Evolutionary conservation across 2,329 filamentous ascomycete species (phyloP).

Genomic region (Aspergillus fijiensis): DNA sequence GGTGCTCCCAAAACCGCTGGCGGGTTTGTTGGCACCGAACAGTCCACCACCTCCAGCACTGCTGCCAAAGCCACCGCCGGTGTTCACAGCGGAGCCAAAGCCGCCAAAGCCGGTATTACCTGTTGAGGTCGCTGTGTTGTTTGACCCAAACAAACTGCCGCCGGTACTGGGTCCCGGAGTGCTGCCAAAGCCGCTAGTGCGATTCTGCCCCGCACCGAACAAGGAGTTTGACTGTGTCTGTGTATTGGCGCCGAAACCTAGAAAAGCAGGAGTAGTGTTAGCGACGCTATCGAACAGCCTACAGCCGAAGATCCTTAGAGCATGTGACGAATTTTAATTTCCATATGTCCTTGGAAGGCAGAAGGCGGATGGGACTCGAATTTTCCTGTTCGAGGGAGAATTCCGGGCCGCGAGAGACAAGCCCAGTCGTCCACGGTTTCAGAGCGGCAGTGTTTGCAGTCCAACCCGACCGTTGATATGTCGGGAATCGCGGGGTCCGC

Average conservation of each 20-base stretch:
- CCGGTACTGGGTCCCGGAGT: constrained; percentile 29
- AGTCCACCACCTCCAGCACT: constrained; percentile 32
- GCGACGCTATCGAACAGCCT: background rate
- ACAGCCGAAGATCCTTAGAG: background rate
- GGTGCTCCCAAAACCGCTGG: constrained; percentile 20
- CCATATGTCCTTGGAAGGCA: background rate
- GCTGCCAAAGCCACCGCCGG: constrained; percentile 31
- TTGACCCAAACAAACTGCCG: constrained; percentile 36
- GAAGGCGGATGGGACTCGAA: background rate
- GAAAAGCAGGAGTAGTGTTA: constrained; percentile 18
- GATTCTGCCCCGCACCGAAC: constrained; percentile 36
- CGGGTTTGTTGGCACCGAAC: constrained; percentile 20
- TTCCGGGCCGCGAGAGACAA: background rate
- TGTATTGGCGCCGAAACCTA: constrained; percentile 40
- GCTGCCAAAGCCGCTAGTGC: constrained; percentile 33
- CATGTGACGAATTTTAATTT: background rate
- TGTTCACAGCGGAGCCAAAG: constrained; percentile 32
- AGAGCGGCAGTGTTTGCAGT: background rate
- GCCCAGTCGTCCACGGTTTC: background rate
- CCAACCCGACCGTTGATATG: background rate
- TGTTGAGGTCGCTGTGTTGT: constrained; percentile 10
- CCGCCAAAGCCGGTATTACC: constrained; percentile 23
- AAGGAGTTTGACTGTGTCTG: constrained; percentile 35
- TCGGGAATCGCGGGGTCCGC: constrained; percentile 7
- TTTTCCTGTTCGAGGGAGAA: background rate